Evolutionary conservation across 208 protist genomes (phyloP).

Genomic region (Angomonas ambiguus): DNA sequence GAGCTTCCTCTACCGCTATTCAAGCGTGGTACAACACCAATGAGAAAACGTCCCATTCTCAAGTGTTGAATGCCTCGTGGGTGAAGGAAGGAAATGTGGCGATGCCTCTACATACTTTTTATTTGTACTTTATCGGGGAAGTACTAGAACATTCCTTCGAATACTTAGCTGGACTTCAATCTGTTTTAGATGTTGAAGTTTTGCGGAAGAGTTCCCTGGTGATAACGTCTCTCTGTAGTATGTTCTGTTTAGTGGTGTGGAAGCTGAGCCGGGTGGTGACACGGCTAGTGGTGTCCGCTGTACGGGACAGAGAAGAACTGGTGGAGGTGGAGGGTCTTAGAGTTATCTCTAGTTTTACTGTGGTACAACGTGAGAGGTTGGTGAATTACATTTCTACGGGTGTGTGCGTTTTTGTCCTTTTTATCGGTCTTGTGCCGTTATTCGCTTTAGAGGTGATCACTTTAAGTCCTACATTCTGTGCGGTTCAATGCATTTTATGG

Average conservation of each 20-base stretch:
- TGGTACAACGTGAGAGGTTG: neutral
- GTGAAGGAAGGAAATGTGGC: conserved; percentile 23
- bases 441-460: conserved; percentile 39
- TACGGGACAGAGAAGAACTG: neutral
- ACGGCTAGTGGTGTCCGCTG: neutral
- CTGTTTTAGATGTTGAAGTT: too few species aligned
- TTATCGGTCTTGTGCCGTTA: conserved; percentile 24
- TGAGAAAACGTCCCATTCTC: neutral
- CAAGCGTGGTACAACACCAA: conserved; percentile 29
- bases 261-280: neutral
- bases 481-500: conserved; percentile 1
- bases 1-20: conserved; percentile 15
- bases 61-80: conserved; percentile 6
- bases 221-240: neutral
- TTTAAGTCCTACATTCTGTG: conserved; percentile 26
- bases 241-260: conserved; percentile 7
- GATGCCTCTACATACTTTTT: conserved; percentile 36
- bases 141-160: conserved; percentile 7
- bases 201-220: neutral
- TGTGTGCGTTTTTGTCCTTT: conserved; percentile 11
- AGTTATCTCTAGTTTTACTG: neutral
- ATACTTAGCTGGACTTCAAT: too few species aligned
- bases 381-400: conserved; percentile 5
- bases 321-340: neutral
- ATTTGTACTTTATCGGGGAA: conserved; percentile 22